These are phyloP conservation scores for Metarhizium brunneum DNA, from an alignment of 2,329 filamentous ascomycete genomes.

Conservation along the genomic window DNA sequence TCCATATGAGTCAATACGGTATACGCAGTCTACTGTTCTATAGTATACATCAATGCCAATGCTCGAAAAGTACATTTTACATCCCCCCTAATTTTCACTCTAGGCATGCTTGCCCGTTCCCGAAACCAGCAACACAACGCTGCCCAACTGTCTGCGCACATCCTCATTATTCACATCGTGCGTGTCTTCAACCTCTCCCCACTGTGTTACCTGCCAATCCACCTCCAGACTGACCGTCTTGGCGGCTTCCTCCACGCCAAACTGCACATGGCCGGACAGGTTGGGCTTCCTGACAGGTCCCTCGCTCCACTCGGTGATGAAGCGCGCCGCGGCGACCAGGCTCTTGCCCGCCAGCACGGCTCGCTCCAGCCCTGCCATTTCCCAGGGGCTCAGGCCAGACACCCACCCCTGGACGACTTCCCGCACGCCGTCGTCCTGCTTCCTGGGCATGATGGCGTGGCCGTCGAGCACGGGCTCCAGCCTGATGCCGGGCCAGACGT, in stretches of 20 bases:
- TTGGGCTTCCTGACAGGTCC: conserved; percentile 47
- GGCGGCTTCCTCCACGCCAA: conserved; percentile 77
- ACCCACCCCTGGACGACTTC: conserved; percentile 75
- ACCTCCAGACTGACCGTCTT: conserved; percentile 75
- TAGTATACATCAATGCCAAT: too few relatives aligned
- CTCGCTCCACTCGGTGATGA: conserved; percentile 83
- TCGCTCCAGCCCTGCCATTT: conserved; percentile 79
- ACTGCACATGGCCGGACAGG: conserved; percentile 29
- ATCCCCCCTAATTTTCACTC: background rate
- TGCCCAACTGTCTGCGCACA: conserved; percentile 76
- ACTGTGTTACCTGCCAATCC: conserved; percentile 78
- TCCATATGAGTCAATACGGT: too few relatives aligned
- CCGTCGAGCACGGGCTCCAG: conserved; percentile 74
- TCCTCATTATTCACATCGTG: conserved; percentile 96
- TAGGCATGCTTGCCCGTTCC: conserved; percentile 33
- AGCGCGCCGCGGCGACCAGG: conserved; percentile 62
- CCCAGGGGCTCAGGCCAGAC: conserved; percentile 59
- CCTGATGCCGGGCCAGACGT: conserved; percentile 76
- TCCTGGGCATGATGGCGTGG: conserved; percentile 64
- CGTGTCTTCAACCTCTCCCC: conserved; percentile 97
- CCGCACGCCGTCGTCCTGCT: conserved; percentile 65
- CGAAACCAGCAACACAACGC: conserved; percentile 71
- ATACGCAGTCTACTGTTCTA: background rate
- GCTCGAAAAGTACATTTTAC: too few relatives aligned
- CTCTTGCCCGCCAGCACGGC: conserved; percentile 82